These are phyloP conservation scores for Xerocomellus chrysenteron DNA, from an alignment of 768 basidiomycete species.

Conservation along the genomic window DNA sequence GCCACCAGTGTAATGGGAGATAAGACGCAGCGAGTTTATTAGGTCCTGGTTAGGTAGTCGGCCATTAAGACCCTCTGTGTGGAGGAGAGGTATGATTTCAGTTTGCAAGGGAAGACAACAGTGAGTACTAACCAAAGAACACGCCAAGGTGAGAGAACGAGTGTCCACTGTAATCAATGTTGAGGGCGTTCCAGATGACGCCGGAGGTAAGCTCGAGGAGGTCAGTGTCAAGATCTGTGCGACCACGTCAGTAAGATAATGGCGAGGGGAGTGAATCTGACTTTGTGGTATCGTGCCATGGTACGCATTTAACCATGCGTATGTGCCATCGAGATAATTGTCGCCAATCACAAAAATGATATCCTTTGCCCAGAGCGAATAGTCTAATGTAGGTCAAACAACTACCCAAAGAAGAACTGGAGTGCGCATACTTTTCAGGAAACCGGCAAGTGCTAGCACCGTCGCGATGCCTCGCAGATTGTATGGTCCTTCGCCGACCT, in stretches of 20 bases:
- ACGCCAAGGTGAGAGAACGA: slow-evolving; percentile 96
- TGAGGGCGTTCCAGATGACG: slow-evolving; percentile 93
- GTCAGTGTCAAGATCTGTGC: slow-evolving; percentile 63
- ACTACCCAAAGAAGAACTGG: neutral
- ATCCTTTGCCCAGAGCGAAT: slow-evolving; percentile 94
- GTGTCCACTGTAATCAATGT: slow-evolving; percentile 94
- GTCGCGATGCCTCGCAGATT: slow-evolving; percentile 87
- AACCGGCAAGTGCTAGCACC: slow-evolving; percentile 81
- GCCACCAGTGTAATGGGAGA: slow-evolving; percentile 69
- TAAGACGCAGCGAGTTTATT: slow-evolving; percentile 74
- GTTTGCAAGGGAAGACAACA: neutral
- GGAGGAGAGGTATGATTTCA: neutral
- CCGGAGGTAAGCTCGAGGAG: slow-evolving; percentile 69
- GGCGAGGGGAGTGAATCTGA: slow-evolving; percentile 32
- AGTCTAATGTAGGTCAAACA: slow-evolving; percentile 45
- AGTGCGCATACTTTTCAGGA: slow-evolving; percentile 65
- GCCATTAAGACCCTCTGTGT: slow-evolving; percentile 89
- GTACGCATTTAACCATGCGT: slow-evolving; percentile 87
- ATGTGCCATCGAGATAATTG: slow-evolving; percentile 85
- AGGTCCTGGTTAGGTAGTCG: slow-evolving; percentile 95
- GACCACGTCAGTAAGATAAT: neutral
- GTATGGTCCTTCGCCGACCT: slow-evolving; percentile 50
- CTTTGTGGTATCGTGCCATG: slow-evolving; percentile 69
- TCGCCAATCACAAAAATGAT: slow-evolving; percentile 88
- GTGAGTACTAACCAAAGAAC: slow-evolving; percentile 72